phyloP scores from a whole-genome alignment of 2,329 filamentous ascomycete species.

The Calonectria fujianensis region DNA sequence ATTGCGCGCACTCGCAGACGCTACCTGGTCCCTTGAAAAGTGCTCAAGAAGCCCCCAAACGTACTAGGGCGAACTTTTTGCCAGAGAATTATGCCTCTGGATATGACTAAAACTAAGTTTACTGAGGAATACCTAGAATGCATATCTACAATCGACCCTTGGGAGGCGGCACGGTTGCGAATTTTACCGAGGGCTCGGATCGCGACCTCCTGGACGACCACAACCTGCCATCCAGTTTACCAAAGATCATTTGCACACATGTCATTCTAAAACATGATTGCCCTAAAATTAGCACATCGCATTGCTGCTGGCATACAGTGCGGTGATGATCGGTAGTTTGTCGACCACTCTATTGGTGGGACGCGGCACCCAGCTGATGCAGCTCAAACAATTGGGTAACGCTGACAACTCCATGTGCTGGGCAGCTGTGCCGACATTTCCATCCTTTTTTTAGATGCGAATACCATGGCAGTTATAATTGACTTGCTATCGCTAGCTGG shows the following conservation, averaged over 20 bases:
- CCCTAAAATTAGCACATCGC: neutral
- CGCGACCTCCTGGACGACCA: neutral
- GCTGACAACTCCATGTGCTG: conserved; percentile 1
- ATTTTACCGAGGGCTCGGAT: neutral
- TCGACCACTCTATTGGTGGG: neutral
- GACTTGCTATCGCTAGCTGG: neutral
- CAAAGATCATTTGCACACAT: neutral
- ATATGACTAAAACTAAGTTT: conserved; percentile 22
- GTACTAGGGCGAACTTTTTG: neutral
- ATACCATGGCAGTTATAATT: neutral
- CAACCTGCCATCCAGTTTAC: neutral
- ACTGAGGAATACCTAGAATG: neutral
- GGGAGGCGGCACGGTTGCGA: neutral
- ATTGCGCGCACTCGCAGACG: neutral
- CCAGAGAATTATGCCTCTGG: neutral
- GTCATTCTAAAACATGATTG: neutral
- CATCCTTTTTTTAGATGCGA: neutral
- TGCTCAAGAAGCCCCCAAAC: neutral
- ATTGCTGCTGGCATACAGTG: neutral
- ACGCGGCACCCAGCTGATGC: neutral
- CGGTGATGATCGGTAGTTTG: neutral
- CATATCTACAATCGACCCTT: neutral
- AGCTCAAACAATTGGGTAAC: neutral
- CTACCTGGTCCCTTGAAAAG: neutral
- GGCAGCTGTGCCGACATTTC: neutral